phyloP scores from a whole-genome alignment of 208 protist species.

The Trypanosoma cruzi region DNA sequence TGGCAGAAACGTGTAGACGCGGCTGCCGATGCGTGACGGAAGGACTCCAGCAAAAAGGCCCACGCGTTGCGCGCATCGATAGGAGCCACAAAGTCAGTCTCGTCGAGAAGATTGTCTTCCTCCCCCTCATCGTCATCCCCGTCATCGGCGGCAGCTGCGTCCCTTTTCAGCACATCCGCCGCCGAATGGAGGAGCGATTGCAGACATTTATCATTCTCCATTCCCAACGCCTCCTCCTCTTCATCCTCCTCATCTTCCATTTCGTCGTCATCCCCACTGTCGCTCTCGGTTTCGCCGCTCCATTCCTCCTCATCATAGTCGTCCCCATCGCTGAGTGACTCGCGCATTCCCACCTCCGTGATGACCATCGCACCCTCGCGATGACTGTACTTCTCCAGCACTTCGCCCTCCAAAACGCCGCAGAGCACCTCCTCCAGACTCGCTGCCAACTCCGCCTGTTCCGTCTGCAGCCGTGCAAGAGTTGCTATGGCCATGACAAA shows the following conservation, averaged over 20 bases:
- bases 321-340: conserved; percentile 6
- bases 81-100: conserved; percentile 72
- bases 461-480: conserved; percentile 21
- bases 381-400: conserved; percentile 49
- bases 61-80: conserved; percentile 71
- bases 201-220: conserved; percentile 27
- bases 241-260: conserved; percentile 28
- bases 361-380: conserved; percentile 25
- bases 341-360: conserved; percentile 37
- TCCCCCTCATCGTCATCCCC: conserved; percentile 38
- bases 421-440: conserved; percentile 41
- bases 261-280: conserved; percentile 38
- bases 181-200: conserved; percentile 46
- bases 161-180: conserved; percentile 33
- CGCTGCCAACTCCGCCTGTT: conserved; percentile 2
- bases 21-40: conserved; percentile 24
- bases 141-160: not conserved
- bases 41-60: conserved; percentile 39
- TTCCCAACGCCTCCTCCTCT: conserved; percentile 19
- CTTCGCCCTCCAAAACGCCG: conserved; percentile 44
- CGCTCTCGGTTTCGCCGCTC: conserved; percentile 28
- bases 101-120: conserved; percentile 73
- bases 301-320: conserved; percentile 36
- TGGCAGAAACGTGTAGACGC: conserved; percentile 3
- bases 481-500: conserved; percentile 55